Conservation (phyloP, 129 eudicot genomes). For the Flaveria trinervia region DNA sequence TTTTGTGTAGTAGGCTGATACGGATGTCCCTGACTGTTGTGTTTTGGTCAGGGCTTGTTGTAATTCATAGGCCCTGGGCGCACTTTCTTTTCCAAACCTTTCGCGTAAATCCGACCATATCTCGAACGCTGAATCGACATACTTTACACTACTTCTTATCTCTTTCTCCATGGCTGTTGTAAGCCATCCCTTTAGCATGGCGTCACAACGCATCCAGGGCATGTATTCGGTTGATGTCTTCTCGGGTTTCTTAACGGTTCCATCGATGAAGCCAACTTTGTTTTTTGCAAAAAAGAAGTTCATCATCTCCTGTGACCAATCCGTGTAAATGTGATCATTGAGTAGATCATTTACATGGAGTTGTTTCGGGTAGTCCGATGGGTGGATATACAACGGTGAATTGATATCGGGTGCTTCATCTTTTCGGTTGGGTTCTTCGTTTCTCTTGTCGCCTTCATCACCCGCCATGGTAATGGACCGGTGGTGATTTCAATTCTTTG, state of each 20-base stretch:
- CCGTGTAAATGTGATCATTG: too few species aligned
- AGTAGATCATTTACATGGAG: too few species aligned
- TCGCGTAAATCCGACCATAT: not conserved
- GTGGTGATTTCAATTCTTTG: not conserved
- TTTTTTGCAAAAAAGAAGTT: not conserved
- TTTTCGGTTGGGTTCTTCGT: not conserved
- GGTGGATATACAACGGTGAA: too few species aligned
- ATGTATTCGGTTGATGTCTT: not conserved
- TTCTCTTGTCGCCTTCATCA: not conserved
- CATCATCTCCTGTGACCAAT: too few species aligned
- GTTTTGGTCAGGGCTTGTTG: not conserved
- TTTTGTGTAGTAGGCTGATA: not conserved
- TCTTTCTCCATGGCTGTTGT: not conserved
- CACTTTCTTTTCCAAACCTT: not conserved
- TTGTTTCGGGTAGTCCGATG: too few species aligned
- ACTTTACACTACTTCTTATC: not conserved
- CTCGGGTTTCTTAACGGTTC: not conserved
- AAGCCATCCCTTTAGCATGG: constrained; percentile 10
- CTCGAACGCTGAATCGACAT: not conserved
- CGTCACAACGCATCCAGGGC: not conserved
- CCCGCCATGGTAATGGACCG: not conserved
- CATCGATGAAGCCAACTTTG: not conserved
- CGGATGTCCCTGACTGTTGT: not conserved
- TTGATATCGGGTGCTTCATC: too few species aligned
- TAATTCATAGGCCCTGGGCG: not conserved